Percentiles rank a stretch among this genome's conserved stretches.
Conservation (phyloP, 164 flowering plant genomes). For the Warburgia ugandensis region DNA sequence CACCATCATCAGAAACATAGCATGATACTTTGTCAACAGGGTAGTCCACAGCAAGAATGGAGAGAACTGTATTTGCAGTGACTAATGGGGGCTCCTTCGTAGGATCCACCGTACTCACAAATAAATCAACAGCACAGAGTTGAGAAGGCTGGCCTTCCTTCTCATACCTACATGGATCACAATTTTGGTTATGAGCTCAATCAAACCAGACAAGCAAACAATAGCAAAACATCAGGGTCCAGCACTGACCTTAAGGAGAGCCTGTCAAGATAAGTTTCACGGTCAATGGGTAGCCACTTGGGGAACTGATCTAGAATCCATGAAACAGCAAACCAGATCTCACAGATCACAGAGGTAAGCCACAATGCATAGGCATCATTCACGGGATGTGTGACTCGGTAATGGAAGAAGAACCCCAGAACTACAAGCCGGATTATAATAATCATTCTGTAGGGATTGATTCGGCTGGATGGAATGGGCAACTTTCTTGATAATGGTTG, state of each 20-base stretch:
- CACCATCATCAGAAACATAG: slow-evolving; percentile 81
- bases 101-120: slow-evolving; percentile 71
- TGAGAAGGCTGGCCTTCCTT: slow-evolving; percentile 60
- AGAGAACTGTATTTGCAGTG: slow-evolving; percentile 69
- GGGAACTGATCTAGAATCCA: slow-evolving; percentile 76
- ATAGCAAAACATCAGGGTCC: too few relatives aligned
- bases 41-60: slow-evolving; percentile 68
- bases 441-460: slow-evolving; percentile 61
- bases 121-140: slow-evolving; percentile 47
- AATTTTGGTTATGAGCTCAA: not conserved
- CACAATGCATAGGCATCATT: slow-evolving; percentile 51
- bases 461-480: slow-evolving; percentile 53
- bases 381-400: slow-evolving; percentile 51
- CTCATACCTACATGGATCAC: slow-evolving; percentile 40
- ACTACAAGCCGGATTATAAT: slow-evolving; percentile 54
- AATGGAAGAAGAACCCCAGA: slow-evolving; percentile 58
- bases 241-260: slow-evolving; percentile 50
- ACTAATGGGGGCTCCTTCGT: slow-evolving; percentile 60
- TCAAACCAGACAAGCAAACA: not conserved
- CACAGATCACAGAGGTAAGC: slow-evolving; percentile 62
- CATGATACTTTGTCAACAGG: slow-evolving; percentile 65
- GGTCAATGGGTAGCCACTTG: slow-evolving; percentile 55
- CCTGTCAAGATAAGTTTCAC: slow-evolving; percentile 64
- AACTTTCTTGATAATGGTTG: slow-evolving; percentile 61
- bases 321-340: slow-evolving; percentile 59